These are phyloP conservation scores for Leccinellum luteum DNA, from an alignment of 768 basidiomycete genomes.

Conservation along the genomic window DNA sequence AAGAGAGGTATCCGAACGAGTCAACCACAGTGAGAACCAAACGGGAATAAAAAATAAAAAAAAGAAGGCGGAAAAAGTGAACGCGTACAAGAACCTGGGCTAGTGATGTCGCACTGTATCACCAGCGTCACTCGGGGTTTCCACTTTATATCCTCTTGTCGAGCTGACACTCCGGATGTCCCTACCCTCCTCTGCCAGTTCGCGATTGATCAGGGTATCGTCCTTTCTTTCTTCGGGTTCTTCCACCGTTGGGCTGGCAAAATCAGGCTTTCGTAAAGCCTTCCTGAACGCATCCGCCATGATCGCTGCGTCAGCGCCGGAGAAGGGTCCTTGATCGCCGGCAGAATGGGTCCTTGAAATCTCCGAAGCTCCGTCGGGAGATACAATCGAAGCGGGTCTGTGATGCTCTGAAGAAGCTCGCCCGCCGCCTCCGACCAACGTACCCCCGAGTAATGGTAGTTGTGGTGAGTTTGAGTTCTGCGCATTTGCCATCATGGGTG, in stretches of 20 bases:
- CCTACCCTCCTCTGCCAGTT: slow-evolving; percentile 86
- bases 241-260: slow-evolving; percentile 64
- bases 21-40: slow-evolving; percentile 35
- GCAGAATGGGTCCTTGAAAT: slow-evolving; percentile 59
- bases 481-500: slow-evolving; percentile 78
- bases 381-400: slow-evolving; percentile 40
- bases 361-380: slow-evolving; percentile 74
- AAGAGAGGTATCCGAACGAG: slow-evolving; percentile 37
- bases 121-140: slow-evolving; percentile 58
- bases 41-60: slow-evolving; percentile 37
- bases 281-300: slow-evolving; percentile 92
- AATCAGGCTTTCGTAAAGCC: slow-evolving; percentile 86
- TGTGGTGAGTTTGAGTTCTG: slow-evolving; percentile 41
- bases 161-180: slow-evolving; percentile 83
- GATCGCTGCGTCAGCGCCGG: slow-evolving; percentile 83
- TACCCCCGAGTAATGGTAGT: slow-evolving; percentile 46
- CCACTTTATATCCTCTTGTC: slow-evolving; percentile 75
- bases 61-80: slow-evolving; percentile 18
- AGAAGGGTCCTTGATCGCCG: slow-evolving; percentile 70
- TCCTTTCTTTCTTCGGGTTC: slow-evolving; percentile 49
- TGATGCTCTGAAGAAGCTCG: slow-evolving; percentile 33
- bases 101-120: slow-evolving; percentile 48
- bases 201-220: slow-evolving; percentile 53
- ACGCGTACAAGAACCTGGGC: slow-evolving; percentile 36
- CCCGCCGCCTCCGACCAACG: slow-evolving; percentile 31